A percentile compares a stretch with the other conserved stretches of the same genome.
Conservation (phyloP, 768 basidiomycete species). For the Trametes cinnabarina region DNA sequence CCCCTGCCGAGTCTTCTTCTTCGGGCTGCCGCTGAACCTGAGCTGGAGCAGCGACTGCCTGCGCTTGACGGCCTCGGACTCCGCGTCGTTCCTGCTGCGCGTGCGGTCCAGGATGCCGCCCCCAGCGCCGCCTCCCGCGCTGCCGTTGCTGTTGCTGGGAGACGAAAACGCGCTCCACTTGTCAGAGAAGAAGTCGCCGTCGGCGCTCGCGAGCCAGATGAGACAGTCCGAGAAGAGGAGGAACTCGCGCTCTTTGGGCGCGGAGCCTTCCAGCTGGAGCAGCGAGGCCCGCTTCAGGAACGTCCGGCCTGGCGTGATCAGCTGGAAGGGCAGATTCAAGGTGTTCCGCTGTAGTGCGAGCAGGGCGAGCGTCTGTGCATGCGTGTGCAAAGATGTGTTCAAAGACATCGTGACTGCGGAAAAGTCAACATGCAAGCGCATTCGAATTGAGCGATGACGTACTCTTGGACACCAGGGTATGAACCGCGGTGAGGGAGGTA, state of each 20-base stretch:
- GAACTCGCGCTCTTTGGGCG: conserved; percentile 62
- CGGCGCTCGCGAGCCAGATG: conserved; percentile 67
- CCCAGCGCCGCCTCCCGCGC: too few relatives aligned
- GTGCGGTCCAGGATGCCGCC: conserved; percentile 36
- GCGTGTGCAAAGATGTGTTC: conserved; percentile 75
- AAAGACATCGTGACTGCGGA: conserved; percentile 69
- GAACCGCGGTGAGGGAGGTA: conserved; percentile 54
- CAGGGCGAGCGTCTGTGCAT: conserved; percentile 72
- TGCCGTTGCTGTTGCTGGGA: neutral
- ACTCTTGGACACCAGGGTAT: conserved; percentile 76
- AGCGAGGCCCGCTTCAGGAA: conserved; percentile 69
- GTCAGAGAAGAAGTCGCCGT: conserved; percentile 30
- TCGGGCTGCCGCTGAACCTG: conserved; percentile 26
- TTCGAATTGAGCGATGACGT: conserved; percentile 16
- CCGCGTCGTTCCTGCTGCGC: conserved; percentile 62
- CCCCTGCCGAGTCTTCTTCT: conserved; percentile 30
- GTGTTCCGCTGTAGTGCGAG: conserved; percentile 80
- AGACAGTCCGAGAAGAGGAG: conserved; percentile 82
- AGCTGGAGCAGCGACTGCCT: conserved; percentile 22
- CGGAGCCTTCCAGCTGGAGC: conserved; percentile 53
- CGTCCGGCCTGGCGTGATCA: conserved; percentile 78
- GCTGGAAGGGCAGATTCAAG: conserved; percentile 69
- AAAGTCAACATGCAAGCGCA: neutral
- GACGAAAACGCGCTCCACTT: conserved; percentile 20
- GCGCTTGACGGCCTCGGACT: conserved; percentile 27